These are phyloP conservation scores for Penicillium sp. DNA, from an alignment of 2,329 filamentous ascomycete genomes.

Conservation along the genomic window DNA sequence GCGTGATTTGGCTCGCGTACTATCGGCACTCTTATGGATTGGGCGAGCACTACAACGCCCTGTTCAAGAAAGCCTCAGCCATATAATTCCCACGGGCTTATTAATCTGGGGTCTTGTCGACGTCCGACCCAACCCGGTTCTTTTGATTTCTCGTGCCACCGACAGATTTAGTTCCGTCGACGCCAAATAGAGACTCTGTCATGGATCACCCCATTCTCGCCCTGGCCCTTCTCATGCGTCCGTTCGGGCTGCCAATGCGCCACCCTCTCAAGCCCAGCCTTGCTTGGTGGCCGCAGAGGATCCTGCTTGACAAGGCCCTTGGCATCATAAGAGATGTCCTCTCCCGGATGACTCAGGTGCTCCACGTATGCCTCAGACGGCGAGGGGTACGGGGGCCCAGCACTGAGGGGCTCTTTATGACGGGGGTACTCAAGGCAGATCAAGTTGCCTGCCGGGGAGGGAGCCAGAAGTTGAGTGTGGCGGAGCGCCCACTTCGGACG, in stretches of 20 bases:
- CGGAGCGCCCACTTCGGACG: slow-evolving; percentile 58
- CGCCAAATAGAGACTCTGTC: slow-evolving; percentile 48
- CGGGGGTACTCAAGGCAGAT: slow-evolving; percentile 76
- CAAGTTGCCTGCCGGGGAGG: slow-evolving; percentile 48
- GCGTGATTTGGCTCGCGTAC: slow-evolving; percentile 85
- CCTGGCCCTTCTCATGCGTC: slow-evolving; percentile 56
- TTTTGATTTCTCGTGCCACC: not conserved
- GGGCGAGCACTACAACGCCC: slow-evolving; percentile 95
- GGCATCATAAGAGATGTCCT: slow-evolving; percentile 61
- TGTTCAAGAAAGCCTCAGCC: slow-evolving; percentile 50
- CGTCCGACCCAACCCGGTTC: not conserved
- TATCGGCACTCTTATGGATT: slow-evolving; percentile 91
- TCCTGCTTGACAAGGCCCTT: slow-evolving; percentile 51
- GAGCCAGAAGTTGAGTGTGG: slow-evolving; percentile 54
- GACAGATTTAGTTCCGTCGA: slow-evolving; percentile 28
- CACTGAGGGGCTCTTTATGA: slow-evolving; percentile 61
- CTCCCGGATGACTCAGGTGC: slow-evolving; percentile 67
- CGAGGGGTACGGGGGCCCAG: slow-evolving; percentile 71
- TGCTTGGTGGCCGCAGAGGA: slow-evolving; percentile 45
- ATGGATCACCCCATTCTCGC: slow-evolving; percentile 39
- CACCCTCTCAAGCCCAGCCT: slow-evolving; percentile 45
- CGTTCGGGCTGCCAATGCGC: slow-evolving; percentile 56
- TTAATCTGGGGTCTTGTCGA: slow-evolving; percentile 1
- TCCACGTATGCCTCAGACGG: slow-evolving; percentile 67
- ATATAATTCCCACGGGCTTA: not conserved